Conservation (phyloP, 2,329 filamentous ascomycete genomes). For the Aspergillus floridensis region DNA sequence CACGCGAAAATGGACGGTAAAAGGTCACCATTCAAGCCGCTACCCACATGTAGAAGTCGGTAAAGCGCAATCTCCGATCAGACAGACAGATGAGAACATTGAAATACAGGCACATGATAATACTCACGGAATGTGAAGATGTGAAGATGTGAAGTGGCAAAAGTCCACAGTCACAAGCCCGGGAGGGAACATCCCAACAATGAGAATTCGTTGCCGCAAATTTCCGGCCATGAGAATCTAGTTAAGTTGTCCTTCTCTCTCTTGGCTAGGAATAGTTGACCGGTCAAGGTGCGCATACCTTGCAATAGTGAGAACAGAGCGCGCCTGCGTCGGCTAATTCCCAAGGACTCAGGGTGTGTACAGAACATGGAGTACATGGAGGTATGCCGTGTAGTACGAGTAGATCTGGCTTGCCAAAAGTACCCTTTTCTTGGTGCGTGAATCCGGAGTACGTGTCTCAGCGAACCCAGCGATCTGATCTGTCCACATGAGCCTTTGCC, state of each 20-base stretch:
- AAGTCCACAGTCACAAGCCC: neutral
- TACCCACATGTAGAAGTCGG: too few species aligned
- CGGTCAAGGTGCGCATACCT: neutral
- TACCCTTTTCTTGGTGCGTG: neutral
- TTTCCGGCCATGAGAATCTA: neutral
- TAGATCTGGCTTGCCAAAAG: neutral
- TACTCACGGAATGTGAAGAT: neutral
- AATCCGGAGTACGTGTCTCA: neutral
- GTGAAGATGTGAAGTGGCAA: neutral
- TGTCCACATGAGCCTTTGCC: constrained; percentile 5
- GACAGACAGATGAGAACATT: too few species aligned
- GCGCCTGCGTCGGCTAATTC: neutral
- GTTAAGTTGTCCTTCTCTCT: neutral
- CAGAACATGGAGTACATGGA: too few species aligned
- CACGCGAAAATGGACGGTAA: too few species aligned
- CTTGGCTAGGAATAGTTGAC: neutral
- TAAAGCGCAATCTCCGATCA: too few species aligned
- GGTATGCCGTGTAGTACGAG: neutral
- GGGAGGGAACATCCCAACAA: neutral
- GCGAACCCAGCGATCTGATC: constrained; percentile 1
- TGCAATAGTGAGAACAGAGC: neutral
- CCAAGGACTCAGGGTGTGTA: neutral
- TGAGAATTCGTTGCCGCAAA: neutral
- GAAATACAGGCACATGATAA: neutral
- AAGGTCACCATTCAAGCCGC: too few species aligned